These are phyloP conservation scores for Hypsizygus marmoreus DNA, from an alignment of 768 basidiomycete genomes.

Conservation along the genomic window DNA sequence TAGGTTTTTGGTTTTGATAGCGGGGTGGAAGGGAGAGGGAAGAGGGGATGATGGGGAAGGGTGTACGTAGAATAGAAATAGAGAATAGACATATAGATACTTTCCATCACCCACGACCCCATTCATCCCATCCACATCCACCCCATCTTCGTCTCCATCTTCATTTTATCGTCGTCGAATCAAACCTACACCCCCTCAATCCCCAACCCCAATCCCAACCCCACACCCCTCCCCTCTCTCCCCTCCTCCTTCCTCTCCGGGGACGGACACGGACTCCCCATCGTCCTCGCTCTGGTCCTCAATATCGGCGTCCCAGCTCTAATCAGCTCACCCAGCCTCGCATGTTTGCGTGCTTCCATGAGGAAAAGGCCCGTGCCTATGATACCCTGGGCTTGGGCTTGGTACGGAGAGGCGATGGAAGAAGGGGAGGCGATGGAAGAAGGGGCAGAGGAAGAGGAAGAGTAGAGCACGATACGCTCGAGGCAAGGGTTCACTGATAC, in stretches of 20 bases:
- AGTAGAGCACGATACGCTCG: constrained; percentile 42
- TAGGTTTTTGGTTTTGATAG: too few species aligned
- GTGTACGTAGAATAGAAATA: too few species aligned
- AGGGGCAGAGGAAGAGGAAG: constrained; percentile 24
- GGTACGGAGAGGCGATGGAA: not conserved
- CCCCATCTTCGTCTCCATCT: too few species aligned
- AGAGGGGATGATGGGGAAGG: too few species aligned
- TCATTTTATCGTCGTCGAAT: too few species aligned
- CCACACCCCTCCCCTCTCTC: not conserved
- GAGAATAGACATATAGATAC: too few species aligned
- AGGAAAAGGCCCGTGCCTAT: constrained; percentile 57
- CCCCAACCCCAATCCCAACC: constrained; percentile 8
- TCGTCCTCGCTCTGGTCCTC: constrained; percentile 23
- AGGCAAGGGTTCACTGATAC: constrained; percentile 51
- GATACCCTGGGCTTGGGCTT: constrained; percentile 28
- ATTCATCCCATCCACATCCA: too few species aligned
- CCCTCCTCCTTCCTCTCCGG: not conserved
- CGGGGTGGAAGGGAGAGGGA: too few species aligned
- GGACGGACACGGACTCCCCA: constrained; percentile 12
- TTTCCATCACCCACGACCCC: too few species aligned
- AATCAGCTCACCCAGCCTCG: constrained; percentile 54
- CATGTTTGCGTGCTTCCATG: constrained; percentile 53
- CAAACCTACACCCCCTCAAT: too few species aligned
- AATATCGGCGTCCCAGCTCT: constrained; percentile 45
- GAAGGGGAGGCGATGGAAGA: not conserved